Base-by-base conservation (phyloP, 345 rosid species). In the Melaleuca quinquenervia region DNA sequence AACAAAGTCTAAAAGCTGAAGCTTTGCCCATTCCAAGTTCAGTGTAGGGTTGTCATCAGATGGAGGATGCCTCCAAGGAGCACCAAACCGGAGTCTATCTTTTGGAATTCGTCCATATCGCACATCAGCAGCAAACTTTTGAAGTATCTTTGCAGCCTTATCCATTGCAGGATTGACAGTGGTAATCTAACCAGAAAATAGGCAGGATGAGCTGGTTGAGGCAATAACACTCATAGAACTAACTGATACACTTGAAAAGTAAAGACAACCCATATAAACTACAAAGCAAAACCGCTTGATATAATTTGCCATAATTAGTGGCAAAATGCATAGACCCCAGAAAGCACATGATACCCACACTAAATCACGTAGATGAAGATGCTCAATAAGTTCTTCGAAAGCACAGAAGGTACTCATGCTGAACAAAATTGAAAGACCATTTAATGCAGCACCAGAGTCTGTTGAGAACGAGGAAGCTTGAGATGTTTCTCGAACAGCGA, bases 41-140 rank as follows among this genome's bases (percentile, higher is more conserved):
- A 56, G 3, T 78, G 87, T 83, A 54, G 93, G 91, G 87, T 93
- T 90, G 58, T 93, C 88, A 8, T 87, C 87, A 78, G 22, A 87
- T 11, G 98, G 96, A 89, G 98, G 95, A 94, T 98, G 97, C 87
- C 98, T 93, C 99, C 99, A 98, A 84, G 99, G 88, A 89, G 97
- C 93, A 89, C 99, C 99, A 92, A 93, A 98, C 50, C 91, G 92
- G 62, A 96, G 87, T 88, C 85, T 94, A 85, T 94, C 95, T 87
- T 90, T 90, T 16, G 94, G 92, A 88, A 96, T 88, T 84, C 82
- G 92, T 90, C 98, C 98, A 64, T 84, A 89, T 84, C 74, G 93
- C 50, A 89, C 98, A 90, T 95, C 99, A 86, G 75, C 85, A 58
- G 95, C 98, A 91, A 95, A 95, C 84, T 91, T 90, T 87, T 93